Base-by-base conservation (phyloP, 345 rosid species). In the Citrus glauca region DNA sequence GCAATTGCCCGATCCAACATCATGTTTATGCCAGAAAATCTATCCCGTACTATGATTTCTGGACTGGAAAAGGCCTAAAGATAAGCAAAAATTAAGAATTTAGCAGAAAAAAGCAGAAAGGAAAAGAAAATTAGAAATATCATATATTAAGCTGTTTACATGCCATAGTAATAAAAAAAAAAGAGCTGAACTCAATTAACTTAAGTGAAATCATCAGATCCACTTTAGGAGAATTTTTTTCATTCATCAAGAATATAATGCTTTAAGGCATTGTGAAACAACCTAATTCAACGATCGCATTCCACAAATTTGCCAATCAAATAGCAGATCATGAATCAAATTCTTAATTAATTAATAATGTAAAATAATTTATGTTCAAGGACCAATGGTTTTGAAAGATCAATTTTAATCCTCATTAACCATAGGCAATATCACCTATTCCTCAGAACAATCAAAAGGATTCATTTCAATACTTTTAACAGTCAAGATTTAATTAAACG, bases 11-110 rank as follows among this genome's bases (percentile, higher is more conserved):
- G 78, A 86, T 80, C 79, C 66, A 79, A 64, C 61, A 37, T 85
- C 93, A 89, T 90, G 76, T 76, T 83, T 83, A 72, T 74, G 7
- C 81, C 71, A 65, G 77, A 82, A 76, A 75, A 76, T 72, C 57
- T 77, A 37, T 74, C 82, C 73, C 86, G 84, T 59, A 79, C 59
- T 68, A 82, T 71, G 79, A 78, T 81, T 82, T 77, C 89, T 87
- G 85, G 75, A 78, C 71, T 79, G 77, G 75, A 78, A 84, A 45
- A 45, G 17, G 17, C 38, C 56, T 60, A 66, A 71, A 79, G 6
- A 11, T n/a, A 59, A 7, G 2, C 2, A 16, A 16, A 42, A 2
- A 30, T 17, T 42, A 27, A 55, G 20, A 48, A 30, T 38, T 30
- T 24, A 32, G 8, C 61, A 48, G 30, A 3, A 37, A 35, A 35